Base-by-base conservation (phyloP, 148 eudicot species). In the Silene latifolia region DNA sequence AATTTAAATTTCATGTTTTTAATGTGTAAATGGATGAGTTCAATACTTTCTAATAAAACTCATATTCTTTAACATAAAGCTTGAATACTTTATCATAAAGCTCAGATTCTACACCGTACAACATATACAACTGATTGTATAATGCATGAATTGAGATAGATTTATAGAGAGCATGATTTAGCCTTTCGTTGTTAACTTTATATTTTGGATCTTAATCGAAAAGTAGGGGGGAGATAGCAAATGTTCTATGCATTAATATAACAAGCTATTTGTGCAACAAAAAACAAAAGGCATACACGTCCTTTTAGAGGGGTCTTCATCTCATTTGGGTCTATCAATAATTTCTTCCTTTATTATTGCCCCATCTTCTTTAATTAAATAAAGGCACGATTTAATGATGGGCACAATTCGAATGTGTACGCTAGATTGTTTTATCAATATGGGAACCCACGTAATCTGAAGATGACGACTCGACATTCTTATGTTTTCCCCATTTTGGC, bases 221-320 rank as follows among this genome's bases (percentile, higher is more conserved):
- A 67, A 67, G 71, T 44, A 2, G 53, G 25, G 48, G 2, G 73
- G 8, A n/a, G 83, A 76, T 58, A 60, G 77, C 70, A 80, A 80
- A 60, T 44, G 71, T 67, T 72, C 14, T 42, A 54, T 53, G 75
- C 75, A 74, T 20, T 63, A 3, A 75, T 12, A 71, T 6, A 54
- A 76, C 44, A 64, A 59, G 64, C 76, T 69, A 79, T 67, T 67
- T 76, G 78, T 61, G 73, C 74, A 71, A 74, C 47, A 60, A 80
- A 76, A 76, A 74, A 66, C 67, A 80, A 76, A 76, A 66, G 76
- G 83, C 24, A 72, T 72, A 80, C 14, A 76, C 72, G 77, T 80
- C 80, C 83, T 76, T 80, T 76, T 72, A 72, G 74, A 66, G 69
- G 80, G 80, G 74, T 72, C 76, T 66, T 76, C 58, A 7, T 76